Base-by-base conservation (phyloP, 1,139 yeast genomes). In the Magnusiomyces starmeri region DNA sequence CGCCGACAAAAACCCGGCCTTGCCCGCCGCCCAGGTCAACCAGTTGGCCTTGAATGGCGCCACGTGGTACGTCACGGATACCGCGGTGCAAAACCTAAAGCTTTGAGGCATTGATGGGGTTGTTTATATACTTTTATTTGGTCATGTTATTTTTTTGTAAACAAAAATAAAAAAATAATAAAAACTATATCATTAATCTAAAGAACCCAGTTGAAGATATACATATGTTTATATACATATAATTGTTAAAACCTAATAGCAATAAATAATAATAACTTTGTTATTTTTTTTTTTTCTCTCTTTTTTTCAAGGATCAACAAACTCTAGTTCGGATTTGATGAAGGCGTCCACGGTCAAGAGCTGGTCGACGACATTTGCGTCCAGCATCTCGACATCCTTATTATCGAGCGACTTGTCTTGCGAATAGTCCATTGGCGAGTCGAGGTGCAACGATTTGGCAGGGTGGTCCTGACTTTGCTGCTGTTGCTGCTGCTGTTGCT, bases 21-120 rank as follows among this genome's bases (percentile, higher is more conserved):
- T 89, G 60, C 97, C 97, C 20, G 77, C 88, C 51, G 83, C 82
- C 55, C 71, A 83, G 60, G 95, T 89, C 54, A 88, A 83, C 63
- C 69, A 70, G 34, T 66, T 75, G 43, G 70, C 72, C 49, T 62
- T 62, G 43, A 60, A 64, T 20, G 71, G 65, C 51, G 85, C 84
- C 8, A 67, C 77, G 43, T 90, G 97, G 96, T 85, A 87, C 68
- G 92, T 86, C 50, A 83, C 86, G 66, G 76, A 79, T 49, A 79
- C 77, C 41, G 96, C 96, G 2, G 71, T 88, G 50, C 51, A 24
- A 35, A 48, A 20, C 44, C 35, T 27, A 42, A 49, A 39, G 42
- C 4, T 14, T 9, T 21, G 27, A 16, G 22, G 22, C 16, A 22
- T 18, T 10, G n/a, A n/a, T 2, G 25, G 25, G 18, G 8, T 40